phyloP scores from a whole-genome alignment of 768 basidiomycete species.

The Calocera viscosa region DNA sequence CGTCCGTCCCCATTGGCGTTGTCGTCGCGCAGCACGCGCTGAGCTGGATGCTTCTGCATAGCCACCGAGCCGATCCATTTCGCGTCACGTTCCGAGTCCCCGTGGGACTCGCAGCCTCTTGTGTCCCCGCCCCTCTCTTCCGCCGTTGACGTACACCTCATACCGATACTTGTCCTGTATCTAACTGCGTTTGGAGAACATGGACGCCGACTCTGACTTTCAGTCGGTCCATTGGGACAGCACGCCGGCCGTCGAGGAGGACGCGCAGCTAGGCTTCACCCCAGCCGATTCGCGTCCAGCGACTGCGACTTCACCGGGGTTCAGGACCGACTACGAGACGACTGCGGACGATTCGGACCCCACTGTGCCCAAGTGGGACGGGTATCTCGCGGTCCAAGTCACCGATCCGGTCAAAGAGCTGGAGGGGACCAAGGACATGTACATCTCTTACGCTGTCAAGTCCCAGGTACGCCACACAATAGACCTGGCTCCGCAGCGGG shows the following conservation, averaged over 20 bases:
- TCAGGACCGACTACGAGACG: constrained; percentile 58
- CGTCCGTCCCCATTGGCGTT: neutral
- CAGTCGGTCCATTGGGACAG: constrained; percentile 2
- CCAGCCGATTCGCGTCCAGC: neutral
- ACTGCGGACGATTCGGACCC: constrained; percentile 51
- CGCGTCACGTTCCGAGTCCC: neutral
- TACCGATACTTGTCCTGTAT: neutral
- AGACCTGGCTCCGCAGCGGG: neutral
- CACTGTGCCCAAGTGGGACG: constrained; percentile 83
- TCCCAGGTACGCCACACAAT: constrained; percentile 53
- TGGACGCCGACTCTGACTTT: constrained; percentile 7
- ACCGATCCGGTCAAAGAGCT: constrained; percentile 92
- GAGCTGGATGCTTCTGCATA: neutral
- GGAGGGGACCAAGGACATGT: constrained; percentile 93
- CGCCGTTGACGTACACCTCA: neutral
- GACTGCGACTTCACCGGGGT: constrained; percentile 47
- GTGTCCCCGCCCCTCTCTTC: neutral
- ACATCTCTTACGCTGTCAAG: constrained; percentile 84
- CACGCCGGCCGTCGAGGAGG: neutral
- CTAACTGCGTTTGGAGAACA: neutral
- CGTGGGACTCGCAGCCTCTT: neutral
- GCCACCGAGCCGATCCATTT: neutral
- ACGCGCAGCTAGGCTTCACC: neutral
- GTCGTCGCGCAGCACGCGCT: neutral
- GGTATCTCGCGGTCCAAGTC: constrained; percentile 67